Evolutionary conservation across 139 green algal genomes (phyloP).

Genomic region (Volvox africanus): DNA sequence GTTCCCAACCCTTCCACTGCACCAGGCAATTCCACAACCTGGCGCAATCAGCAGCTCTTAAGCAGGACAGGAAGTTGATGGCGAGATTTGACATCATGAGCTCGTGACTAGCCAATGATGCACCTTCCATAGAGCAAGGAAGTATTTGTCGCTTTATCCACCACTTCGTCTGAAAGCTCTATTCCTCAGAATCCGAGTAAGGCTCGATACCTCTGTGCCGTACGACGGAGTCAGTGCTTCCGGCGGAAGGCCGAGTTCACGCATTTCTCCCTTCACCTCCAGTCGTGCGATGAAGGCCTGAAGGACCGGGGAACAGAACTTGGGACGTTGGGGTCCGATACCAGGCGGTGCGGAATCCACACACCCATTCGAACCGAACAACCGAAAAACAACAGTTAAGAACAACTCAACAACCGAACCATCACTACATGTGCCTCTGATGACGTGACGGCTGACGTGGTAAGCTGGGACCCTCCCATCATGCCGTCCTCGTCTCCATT

Average conservation of each 20-base stretch:
- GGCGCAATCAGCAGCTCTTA: too few relatives aligned
- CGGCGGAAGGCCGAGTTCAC: neutral
- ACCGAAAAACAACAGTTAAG: neutral
- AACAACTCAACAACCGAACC: neutral
- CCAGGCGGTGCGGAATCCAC: neutral
- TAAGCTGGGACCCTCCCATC: neutral
- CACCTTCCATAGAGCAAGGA: neutral
- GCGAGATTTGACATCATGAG: neutral
- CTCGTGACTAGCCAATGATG: too few relatives aligned
- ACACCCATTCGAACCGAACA: neutral
- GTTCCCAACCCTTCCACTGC: too few relatives aligned
- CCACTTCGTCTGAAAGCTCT: neutral
- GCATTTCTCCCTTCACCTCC: conserved; percentile 15
- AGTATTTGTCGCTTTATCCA: too few relatives aligned
- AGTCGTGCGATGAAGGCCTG: conserved; percentile 28
- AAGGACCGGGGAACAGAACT: neutral
- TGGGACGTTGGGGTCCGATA: too few relatives aligned
- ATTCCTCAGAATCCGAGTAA: neutral
- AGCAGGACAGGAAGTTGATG: neutral
- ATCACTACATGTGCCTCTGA: neutral
- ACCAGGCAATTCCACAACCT: too few relatives aligned
- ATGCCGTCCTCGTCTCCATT: too few relatives aligned
- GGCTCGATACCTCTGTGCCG: conserved; percentile 25
- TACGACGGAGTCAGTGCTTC: conserved; percentile 25
- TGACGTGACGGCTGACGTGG: neutral